phyloP scores from a whole-genome alignment of 2,329 filamentous ascomycete genomes.

The Paramyrothecium sp. region DNA sequence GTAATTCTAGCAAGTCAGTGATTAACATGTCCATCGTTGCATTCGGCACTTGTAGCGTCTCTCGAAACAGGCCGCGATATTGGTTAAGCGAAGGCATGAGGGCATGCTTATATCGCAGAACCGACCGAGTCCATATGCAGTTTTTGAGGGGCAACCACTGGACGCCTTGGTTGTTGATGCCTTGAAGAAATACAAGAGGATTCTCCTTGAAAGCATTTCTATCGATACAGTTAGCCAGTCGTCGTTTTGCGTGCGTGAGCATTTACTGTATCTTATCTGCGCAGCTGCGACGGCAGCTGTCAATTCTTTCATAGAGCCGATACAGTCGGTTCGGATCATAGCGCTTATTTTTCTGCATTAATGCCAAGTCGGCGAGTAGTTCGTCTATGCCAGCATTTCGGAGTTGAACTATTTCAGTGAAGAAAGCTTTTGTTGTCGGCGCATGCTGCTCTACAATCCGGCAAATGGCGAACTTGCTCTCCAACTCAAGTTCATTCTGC shows the following conservation, averaged over 20 bases:
- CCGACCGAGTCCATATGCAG: not conserved
- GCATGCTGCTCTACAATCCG: not conserved
- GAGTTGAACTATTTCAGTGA: not conserved
- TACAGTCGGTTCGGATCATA: not conserved
- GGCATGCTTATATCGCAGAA: not conserved
- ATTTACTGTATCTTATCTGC: not conserved
- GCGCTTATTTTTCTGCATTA: not conserved
- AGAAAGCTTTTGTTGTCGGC: not conserved
- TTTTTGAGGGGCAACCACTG: not conserved
- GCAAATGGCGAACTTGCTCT: not conserved
- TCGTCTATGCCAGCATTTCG: not conserved
- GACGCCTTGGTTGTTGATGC: not conserved
- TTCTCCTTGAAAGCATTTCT: not conserved
- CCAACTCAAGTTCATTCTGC: not conserved
- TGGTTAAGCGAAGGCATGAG: not conserved
- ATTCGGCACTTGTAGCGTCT: not conserved
- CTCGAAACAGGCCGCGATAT: not conserved
- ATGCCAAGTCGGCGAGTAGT: not conserved
- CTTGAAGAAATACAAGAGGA: not conserved
- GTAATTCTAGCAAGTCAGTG: not conserved
- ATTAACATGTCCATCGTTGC: not conserved
- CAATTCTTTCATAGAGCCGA: not conserved
- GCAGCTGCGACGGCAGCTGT: not conserved
- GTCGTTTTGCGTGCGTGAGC: not conserved
- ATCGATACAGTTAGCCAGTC: not conserved